Base-by-base conservation (phyloP, 352 stramenopile genomes). In the Phytophthora rubi region DNA sequence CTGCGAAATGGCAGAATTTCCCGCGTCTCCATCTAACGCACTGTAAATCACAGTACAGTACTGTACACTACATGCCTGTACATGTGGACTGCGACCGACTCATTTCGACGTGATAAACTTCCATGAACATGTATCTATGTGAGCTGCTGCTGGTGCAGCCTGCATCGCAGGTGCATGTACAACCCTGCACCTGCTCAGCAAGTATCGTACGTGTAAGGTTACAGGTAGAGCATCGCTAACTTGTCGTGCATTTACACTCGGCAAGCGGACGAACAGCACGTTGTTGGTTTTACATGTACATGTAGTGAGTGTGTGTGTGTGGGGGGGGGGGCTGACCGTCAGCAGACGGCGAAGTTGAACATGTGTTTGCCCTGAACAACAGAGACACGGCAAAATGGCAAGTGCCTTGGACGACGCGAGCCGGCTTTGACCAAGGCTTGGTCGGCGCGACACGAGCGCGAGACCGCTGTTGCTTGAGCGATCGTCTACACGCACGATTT, bases 321-420 rank as follows among this genome's bases (percentile, higher is more conserved):
- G 33, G 33, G 23, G 23, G 23, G 23, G 23, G 23, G 23, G 23
- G 26, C 4, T 30, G 26, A 30, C 26, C 26, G 26, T 30, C 35
- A 42, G 39, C 39, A 47, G 39, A 47, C 39, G 39, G 39, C 39
- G 15, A 48, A 4, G 10, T 42, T 15, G 39, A 48, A 15, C 39
- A 48, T 48, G 39, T 48, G 39, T 48, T 48, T 48, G 13, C 0
- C 13, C 5, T 48, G 39, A 48, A 51, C 59, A 56, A n/a, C 64
- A 72, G 52, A 69, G 35, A 73, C 59, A 62, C 57, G 59, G 58
- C 53, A 66, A 30, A 30, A 13, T 16, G 44, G 42, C 44, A 51
- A 51, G 10, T 13, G 51, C 65, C 59, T 54, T 45, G 65, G 65
- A 72, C 65, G 66, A 69, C 59, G 66, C 59, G 59, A 73, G 69